phyloP scores from a whole-genome alignment of 805 yeast genomes.

The Saccharomyces jurei region DNA sequence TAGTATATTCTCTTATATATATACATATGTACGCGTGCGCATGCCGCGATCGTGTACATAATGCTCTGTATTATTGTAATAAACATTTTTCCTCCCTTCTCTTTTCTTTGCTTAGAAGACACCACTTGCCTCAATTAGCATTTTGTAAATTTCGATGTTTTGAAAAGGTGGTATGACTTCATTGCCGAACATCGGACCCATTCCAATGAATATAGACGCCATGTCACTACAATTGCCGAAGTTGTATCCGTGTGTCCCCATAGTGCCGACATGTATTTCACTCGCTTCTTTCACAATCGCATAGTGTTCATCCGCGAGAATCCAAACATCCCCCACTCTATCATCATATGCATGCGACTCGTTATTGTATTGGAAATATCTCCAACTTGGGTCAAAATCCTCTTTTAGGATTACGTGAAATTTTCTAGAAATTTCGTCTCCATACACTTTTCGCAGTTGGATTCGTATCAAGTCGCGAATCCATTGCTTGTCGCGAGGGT shows the following conservation, averaged over 20 bases:
- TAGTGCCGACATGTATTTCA: constrained; percentile 31
- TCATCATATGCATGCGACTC: constrained; percentile 23
- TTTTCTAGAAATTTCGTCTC: neutral
- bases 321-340: constrained; percentile 78
- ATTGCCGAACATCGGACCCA: constrained; percentile 64
- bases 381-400: constrained; percentile 21
- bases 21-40: neutral
- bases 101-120: neutral
- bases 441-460: neutral
- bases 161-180: constrained; percentile 47
- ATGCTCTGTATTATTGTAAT: neutral
- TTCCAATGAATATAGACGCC: constrained; percentile 73
- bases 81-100: neutral
- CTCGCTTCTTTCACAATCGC: constrained; percentile 53
- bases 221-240: constrained; percentile 60
- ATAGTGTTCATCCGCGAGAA: constrained; percentile 76
- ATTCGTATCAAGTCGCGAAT: neutral
- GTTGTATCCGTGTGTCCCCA: constrained; percentile 81
- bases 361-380: constrained; percentile 37
- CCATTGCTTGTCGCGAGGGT: neutral
- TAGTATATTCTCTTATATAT: neutral
- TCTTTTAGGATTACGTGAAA: neutral
- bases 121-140: neutral
- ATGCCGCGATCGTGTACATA: neutral
- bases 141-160: constrained; percentile 47